These are phyloP conservation scores for Fusarium piperis DNA, from an alignment of 2,329 filamentous ascomycete genomes.

Conservation along the genomic window DNA sequence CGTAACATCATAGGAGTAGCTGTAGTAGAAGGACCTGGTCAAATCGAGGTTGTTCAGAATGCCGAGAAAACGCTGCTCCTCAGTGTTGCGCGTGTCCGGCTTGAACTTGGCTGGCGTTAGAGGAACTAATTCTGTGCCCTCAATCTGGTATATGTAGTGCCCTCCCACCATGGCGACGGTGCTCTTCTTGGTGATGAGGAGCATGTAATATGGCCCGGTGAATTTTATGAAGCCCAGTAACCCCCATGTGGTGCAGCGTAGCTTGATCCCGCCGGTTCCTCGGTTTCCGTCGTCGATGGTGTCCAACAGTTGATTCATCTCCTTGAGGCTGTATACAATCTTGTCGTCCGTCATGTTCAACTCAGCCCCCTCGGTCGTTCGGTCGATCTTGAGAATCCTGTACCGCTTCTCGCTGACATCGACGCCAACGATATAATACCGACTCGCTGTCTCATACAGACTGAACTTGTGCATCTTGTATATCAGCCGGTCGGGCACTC, in stretches of 20 bases:
- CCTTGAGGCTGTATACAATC: conserved; percentile 89
- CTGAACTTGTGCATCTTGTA: conserved; percentile 94
- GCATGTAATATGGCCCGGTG: conserved; percentile 96
- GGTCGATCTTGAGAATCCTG: conserved; percentile 93
- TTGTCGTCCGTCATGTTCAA: conserved; percentile 92
- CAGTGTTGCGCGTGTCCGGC: conserved; percentile 80
- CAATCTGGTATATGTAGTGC: conserved; percentile 95
- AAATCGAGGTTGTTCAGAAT: conserved; percentile 94
- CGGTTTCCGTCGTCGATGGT: conserved; percentile 96
- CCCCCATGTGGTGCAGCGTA: conserved; percentile 93
- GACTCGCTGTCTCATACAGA: conserved; percentile 93
- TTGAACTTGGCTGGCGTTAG: conserved; percentile 81
- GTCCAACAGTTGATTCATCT: conserved; percentile 93
- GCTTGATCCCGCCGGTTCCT: conserved; percentile 85
- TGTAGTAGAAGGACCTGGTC: conserved; percentile 95
- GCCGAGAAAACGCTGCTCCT: conserved; percentile 87
- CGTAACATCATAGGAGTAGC: conserved; percentile 97
- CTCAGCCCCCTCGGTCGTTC: conserved; percentile 80
- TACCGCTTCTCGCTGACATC: conserved; percentile 91
- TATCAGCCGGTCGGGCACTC: conserved; percentile 50
- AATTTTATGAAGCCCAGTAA: conserved; percentile 95
- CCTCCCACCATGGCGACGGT: conserved; percentile 96
- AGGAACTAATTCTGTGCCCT: conserved; percentile 90
- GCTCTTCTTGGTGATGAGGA: conserved; percentile 93
- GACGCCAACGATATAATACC: conserved; percentile 93